A percentile compares a stretch with the other conserved stretches of the same genome.
These are phyloP conservation scores for Scedosporium apiospermum DNA, from an alignment of 2,329 filamentous ascomycete genomes.

Conservation along the genomic window DNA sequence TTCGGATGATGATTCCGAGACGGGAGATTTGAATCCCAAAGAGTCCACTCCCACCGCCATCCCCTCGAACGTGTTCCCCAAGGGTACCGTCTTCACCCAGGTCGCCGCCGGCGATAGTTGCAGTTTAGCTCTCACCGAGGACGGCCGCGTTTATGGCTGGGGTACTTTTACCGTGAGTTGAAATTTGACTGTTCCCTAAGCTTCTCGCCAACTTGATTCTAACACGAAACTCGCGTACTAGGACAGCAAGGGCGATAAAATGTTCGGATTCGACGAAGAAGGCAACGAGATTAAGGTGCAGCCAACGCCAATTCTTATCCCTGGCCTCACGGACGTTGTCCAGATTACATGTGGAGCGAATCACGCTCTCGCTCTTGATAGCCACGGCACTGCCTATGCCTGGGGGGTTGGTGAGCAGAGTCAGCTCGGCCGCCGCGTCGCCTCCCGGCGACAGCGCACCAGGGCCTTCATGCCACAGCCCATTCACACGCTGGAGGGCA, in stretches of 20 bases:
- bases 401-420: conserved; percentile 67
- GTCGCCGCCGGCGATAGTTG: conserved; percentile 66
- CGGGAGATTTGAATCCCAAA: conserved; percentile 58
- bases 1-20: conserved; percentile 42
- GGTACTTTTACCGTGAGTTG: conserved; percentile 56
- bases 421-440: conserved; percentile 49
- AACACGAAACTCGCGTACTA: background rate
- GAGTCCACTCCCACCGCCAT: conserved; percentile 60
- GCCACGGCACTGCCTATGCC: conserved; percentile 53
- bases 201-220: background rate
- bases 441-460: conserved; percentile 32
- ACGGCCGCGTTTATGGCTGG: conserved; percentile 73
- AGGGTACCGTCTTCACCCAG: conserved; percentile 51
- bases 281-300: conserved; percentile 38
- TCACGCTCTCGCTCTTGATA: conserved; percentile 60
- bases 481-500: conserved; percentile 39
- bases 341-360: conserved; percentile 59
- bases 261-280: conserved; percentile 2
- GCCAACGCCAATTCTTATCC: conserved; percentile 42
- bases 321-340: conserved; percentile 56
- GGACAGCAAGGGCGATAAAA: conserved; percentile 44
- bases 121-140: conserved; percentile 65
- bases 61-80: conserved; percentile 47
- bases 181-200: background rate
- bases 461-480: conserved; percentile 35